Evolutionary conservation across 441 rosid genomes (phyloP), one percentile per base, ranked within the genome.

Genomic region (Melastoma candidum): DNA sequence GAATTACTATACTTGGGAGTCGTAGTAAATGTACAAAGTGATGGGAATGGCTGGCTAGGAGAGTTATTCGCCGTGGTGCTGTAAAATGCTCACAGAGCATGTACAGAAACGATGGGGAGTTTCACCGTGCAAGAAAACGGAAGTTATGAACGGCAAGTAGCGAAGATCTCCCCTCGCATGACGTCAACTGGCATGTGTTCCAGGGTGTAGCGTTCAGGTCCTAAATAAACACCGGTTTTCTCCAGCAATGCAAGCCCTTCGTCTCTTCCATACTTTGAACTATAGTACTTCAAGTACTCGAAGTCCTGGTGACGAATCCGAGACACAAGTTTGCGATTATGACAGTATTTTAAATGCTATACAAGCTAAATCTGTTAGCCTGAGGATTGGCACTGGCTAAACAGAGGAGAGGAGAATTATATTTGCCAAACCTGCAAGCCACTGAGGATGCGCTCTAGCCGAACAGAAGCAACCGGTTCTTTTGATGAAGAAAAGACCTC

Each of bases 381-480:
- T 17, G 22, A 17, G 22, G 22, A 17, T 17, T 17, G 22, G 22
- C 22, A 17, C 22, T 17, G 22, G 22, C 1, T 17, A 17, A 17
- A 17, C 29, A 32, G 14, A 11, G 10, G 12, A 32, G 44, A 60
- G 45, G 48, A n/a, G n/a, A 43, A 22, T 24, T 11, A 5, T 48
- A 51, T n/a, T 57, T 27, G 59, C 11, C 71, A 62, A 63, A 85
- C 98, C 95, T 88, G 98, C 71, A 84, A 68, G 61, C 98, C 92
- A 60, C 97, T 79, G 43, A 88, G 97, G 59, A 88, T 78, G 47
- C 97, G 95, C 72, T 92, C 98, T 3, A 88, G 77, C 74, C 95
- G 76, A 17, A 80, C 68, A 11, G 98, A 92, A 64, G 97, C 97
- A 50, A 92, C 90, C 0, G 95, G 97, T 62, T 88, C 76, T 36